Percentiles rank a stretch among this genome's conserved stretches.
Conservation (phyloP, 768 basidiomycete species). For the Tricholoma flavovirens region DNA sequence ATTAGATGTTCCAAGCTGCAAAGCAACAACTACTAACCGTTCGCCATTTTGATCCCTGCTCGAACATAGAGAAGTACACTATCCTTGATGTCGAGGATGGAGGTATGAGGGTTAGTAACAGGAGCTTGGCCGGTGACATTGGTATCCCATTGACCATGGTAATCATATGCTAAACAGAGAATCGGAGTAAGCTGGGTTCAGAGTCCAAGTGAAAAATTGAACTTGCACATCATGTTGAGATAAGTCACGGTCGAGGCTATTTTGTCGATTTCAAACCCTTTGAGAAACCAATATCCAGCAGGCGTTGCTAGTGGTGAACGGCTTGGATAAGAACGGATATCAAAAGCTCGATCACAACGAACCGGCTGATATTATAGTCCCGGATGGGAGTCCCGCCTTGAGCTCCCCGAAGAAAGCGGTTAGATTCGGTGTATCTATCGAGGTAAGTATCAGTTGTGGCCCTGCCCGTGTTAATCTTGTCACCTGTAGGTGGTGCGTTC, state of each 20-base stretch:
- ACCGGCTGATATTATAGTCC: constrained; percentile 10
- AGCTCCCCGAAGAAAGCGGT: constrained; percentile 13
- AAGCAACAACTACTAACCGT: constrained; percentile 7
- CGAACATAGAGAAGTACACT: constrained; percentile 14
- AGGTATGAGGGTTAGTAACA: constrained; percentile 19
- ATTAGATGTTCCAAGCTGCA: too few species aligned
- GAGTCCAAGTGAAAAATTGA: too few species aligned
- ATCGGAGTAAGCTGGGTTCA: too few species aligned
- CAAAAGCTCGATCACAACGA: too few species aligned
- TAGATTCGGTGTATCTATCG: constrained; percentile 19
- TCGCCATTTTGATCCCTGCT: constrained; percentile 15
- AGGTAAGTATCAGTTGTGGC: too few species aligned
- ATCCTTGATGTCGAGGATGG: constrained; percentile 15
- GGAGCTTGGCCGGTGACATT: constrained; percentile 15
- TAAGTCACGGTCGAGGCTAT: constrained; percentile 13
- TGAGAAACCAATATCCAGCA: too few species aligned
- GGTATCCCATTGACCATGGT: constrained; percentile 21
- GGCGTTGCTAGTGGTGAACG: too few species aligned
- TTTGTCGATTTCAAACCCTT: constrained; percentile 21
- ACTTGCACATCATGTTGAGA: constrained; percentile 21
- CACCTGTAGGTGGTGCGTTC: too few species aligned
- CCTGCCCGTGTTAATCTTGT: too few species aligned
- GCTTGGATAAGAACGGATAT: too few species aligned
- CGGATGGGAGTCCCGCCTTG: constrained; percentile 6
- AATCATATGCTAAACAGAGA: constrained; percentile 19